phyloP scores from a whole-genome alignment of 768 basidiomycete species.

The Amanita brunnescens region DNA sequence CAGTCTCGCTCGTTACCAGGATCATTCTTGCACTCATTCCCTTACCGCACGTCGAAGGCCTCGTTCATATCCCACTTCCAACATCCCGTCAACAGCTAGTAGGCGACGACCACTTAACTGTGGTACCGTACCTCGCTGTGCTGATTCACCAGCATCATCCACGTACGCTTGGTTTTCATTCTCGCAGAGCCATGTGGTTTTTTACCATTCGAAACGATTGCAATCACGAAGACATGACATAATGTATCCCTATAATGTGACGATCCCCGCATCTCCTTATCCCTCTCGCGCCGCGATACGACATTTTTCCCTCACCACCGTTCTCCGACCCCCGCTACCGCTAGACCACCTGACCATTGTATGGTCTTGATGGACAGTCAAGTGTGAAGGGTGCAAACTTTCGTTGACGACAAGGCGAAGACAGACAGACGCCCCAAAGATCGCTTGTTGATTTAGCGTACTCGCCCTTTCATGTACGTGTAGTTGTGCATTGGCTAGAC shows the following conservation, averaged over 20 bases:
- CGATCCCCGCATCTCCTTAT: not conserved
- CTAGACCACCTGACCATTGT: conserved; percentile 2
- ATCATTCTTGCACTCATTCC: conserved; percentile 44
- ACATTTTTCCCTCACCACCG: not conserved
- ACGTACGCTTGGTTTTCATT: conserved; percentile 11
- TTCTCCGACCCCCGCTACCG: not conserved
- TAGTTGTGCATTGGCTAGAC: conserved; percentile 5
- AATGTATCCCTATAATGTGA: conserved; percentile 4
- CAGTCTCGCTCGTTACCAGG: conserved; percentile 43
- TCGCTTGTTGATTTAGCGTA: not conserved
- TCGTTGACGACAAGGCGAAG: not conserved
- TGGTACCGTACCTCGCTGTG: conserved; percentile 73
- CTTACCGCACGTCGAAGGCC: conserved; percentile 28
- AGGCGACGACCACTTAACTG: conserved; percentile 78
- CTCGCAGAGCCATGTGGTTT: conserved; percentile 5
- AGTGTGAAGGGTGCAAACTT: not conserved
- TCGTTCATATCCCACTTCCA: conserved; percentile 36
- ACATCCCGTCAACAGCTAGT: conserved; percentile 48
- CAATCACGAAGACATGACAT: conserved; percentile 10
- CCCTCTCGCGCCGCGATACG: not conserved
- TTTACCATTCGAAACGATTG: not conserved
- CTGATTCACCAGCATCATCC: conserved; percentile 66
- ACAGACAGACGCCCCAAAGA: not conserved
- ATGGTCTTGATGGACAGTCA: not conserved
- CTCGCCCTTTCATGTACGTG: conserved; percentile 5